phyloP scores from a whole-genome alignment of 805 yeast species.

The Hanseniaspora clermontiae region DNA sequence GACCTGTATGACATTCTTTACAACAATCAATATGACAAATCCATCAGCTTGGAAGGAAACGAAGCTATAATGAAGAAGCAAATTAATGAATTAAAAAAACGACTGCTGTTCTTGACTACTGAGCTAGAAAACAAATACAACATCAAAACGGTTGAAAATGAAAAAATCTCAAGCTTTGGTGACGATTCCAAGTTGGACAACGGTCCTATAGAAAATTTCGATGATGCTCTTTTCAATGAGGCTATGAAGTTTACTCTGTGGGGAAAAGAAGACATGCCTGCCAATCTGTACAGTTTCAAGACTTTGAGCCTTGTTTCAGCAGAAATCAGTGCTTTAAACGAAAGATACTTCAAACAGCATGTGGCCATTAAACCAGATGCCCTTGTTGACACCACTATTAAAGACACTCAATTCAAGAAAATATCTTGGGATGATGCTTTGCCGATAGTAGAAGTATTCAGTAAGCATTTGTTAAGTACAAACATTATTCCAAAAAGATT shows the following conservation, averaged over 20 bases:
- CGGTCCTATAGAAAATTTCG: slow-evolving; percentile 7
- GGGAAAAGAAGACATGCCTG: background rate
- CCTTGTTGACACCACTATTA: background rate
- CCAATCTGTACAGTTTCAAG: background rate
- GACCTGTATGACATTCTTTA: slow-evolving; percentile 11
- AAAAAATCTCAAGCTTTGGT: slow-evolving; percentile 16
- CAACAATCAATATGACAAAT: slow-evolving; percentile 5
- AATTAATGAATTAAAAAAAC: slow-evolving; percentile 21
- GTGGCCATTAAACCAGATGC: background rate
- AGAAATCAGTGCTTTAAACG: background rate
- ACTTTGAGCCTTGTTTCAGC: background rate
- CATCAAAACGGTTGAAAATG: background rate
- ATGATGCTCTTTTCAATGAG: slow-evolving; percentile 2
- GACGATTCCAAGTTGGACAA: background rate
- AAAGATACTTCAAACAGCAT: background rate
- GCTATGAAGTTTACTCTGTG: slow-evolving; percentile 1
- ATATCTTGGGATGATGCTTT: slow-evolving; percentile 1
- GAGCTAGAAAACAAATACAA: slow-evolving; percentile 21
- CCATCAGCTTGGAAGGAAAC: slow-evolving; percentile 20
- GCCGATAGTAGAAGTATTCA: background rate
- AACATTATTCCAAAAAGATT: slow-evolving; percentile 2
- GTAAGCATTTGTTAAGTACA: background rate
- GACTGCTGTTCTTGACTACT: slow-evolving; percentile 23
- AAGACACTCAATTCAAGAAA: background rate
- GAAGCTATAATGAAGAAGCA: slow-evolving; percentile 22